Base-by-base conservation (phyloP, 495 filamentous ascomycete genomes). In the Penicillium desertorum region DNA sequence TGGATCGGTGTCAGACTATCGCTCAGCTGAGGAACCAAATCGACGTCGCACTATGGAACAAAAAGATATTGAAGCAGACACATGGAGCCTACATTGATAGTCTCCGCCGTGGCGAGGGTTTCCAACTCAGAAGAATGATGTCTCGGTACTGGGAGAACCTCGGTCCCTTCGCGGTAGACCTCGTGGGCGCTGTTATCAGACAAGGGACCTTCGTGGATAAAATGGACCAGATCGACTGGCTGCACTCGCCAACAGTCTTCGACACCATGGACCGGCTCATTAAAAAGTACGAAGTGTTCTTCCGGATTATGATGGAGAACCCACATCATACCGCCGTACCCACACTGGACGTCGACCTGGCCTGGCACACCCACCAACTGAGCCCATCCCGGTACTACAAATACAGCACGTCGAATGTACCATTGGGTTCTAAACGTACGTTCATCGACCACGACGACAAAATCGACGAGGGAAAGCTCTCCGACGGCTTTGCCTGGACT, bases 381-480 rank as follows among this genome's bases (percentile, higher is more conserved):
- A 80, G 70, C 7, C 88, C 90, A 3, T 58, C 65, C 20, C 34
- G 62, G 9, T 96, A 96, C 70, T 86, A 83, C 61, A 41, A 46
- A 20, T 86, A 79, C 66, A 82, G 75, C 32, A 61, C 60, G 1
- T 12, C n/a, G 1, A 34, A 14, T 5, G 3, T 5, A n/a, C 41
- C 22, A 30, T 22, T 2, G n/a, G 36, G 9, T 12, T 32, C 36
- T 1, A 10, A 20, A 20, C 58, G 51, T 17, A 45, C 49, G 4
- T 88, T 91, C 68, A 77, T 93, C 62, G 88, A 92, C 63, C 91
- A 95, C 69, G 87, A 95, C 69, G 91, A 95, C 78, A 90, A 91
- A 69, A 85, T 95, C 44, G 82, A 82, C n/a, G 86, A 89, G 54
- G 76, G 70, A 37, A 76, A 72, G 16, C 76, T 94, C 14, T 83